A percentile compares a stretch with the other conserved stretches of the same genome.
Conservation (phyloP, 441 rosid species). For the Gossypium trilobum region DNA sequence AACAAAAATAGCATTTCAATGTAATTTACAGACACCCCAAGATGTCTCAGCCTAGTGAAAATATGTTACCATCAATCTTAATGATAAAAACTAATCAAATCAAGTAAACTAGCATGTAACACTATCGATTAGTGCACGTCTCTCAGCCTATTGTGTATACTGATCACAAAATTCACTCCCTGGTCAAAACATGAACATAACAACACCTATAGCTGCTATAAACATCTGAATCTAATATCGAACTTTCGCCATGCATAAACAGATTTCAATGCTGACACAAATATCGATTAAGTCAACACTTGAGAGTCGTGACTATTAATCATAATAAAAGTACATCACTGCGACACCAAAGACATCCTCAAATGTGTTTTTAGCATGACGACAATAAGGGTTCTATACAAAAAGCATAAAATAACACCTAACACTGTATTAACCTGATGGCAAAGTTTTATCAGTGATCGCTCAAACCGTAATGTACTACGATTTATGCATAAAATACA, state of each 20-base stretch:
- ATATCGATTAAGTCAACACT: neutral
- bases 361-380: neutral
- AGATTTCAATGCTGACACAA: neutral
- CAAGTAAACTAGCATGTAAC: neutral
- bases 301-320: neutral
- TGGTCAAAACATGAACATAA: neutral
- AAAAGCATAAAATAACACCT: neutral
- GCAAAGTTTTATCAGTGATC: neutral
- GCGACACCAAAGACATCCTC: neutral
- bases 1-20: neutral
- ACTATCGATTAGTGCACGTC: neutral
- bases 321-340: neutral
- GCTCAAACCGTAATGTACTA: neutral
- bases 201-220: neutral
- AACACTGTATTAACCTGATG: neutral
- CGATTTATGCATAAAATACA: neutral
- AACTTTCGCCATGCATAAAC: neutral
- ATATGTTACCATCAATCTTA: neutral
- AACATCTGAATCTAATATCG: neutral
- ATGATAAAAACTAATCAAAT: neutral
- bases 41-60: neutral
- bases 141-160: neutral
- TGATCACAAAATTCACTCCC: neutral
- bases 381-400: neutral
- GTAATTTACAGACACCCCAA: neutral